phyloP scores from a whole-genome alignment of 257 asterid genomes.

The Solanum stenotomum region DNA sequence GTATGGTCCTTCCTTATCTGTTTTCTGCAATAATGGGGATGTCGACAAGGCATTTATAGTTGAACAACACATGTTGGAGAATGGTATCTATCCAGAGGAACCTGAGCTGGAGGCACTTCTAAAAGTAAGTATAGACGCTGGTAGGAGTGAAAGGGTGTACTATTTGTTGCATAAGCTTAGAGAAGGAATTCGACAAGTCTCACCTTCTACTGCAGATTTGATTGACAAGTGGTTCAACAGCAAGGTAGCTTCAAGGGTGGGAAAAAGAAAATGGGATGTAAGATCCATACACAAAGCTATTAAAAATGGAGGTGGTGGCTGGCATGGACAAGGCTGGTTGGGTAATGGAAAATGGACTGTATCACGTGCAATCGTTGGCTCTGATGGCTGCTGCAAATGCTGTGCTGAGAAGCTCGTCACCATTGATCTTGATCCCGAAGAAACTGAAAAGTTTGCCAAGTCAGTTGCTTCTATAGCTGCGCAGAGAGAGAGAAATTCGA shows the following conservation, averaged over 20 bases:
- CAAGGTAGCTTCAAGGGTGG: constrained; percentile 59
- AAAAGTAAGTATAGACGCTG: constrained; percentile 49
- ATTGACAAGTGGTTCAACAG: constrained; percentile 71
- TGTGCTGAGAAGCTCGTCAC: constrained; percentile 63
- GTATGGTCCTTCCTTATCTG: constrained; percentile 70
- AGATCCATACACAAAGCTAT: constrained; percentile 32
- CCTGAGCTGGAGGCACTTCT: constrained; percentile 66
- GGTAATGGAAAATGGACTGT: constrained; percentile 72
- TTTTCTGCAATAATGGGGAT: constrained; percentile 53
- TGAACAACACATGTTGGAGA: constrained; percentile 62
- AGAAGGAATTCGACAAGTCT: constrained; percentile 61
- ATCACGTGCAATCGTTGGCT: constrained; percentile 33
- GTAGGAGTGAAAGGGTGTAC: constrained; percentile 59
- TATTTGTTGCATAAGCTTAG: constrained; percentile 68
- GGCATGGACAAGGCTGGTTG: constrained; percentile 93
- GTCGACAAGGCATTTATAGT: constrained; percentile 66
- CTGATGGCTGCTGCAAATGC: constrained; percentile 59
- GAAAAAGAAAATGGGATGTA: constrained; percentile 65
- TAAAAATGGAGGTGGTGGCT: constrained; percentile 71
- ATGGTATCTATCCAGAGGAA: constrained; percentile 68
- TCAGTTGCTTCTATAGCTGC: constrained; percentile 72
- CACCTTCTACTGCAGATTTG: constrained; percentile 50
- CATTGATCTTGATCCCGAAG: constrained; percentile 74
- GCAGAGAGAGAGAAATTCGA: constrained; percentile 51
- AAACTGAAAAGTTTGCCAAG: constrained; percentile 61